These are phyloP conservation scores for Trichophyton simii DNA, from an alignment of 2,329 filamentous ascomycete genomes.

Conservation along the genomic window DNA sequence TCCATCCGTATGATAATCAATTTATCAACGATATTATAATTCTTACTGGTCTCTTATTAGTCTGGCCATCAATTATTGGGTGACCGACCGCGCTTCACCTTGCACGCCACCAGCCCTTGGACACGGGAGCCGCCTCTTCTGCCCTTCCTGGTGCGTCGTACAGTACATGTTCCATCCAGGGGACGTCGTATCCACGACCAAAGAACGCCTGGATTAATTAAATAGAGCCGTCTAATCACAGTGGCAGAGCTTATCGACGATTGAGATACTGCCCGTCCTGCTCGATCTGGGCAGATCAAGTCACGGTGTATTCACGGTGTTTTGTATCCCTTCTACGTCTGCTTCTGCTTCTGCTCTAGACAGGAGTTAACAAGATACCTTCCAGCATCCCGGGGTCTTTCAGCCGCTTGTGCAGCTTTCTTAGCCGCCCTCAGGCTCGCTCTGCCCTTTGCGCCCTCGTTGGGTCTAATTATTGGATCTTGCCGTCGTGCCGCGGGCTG, in stretches of 20 bases:
- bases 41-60: not conserved
- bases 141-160: not conserved
- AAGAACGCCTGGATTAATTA: not conserved
- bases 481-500: conserved; percentile 9
- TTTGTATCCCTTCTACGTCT: too few species aligned
- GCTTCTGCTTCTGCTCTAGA: too few species aligned
- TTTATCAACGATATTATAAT: not conserved
- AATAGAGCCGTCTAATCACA: not conserved
- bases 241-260: not conserved
- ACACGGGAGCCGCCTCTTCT: not conserved
- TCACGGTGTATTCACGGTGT: not conserved
- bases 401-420: not conserved
- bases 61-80: not conserved
- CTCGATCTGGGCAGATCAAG: not conserved
- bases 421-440: not conserved
- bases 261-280: not conserved
- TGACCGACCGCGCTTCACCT: not conserved
- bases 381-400: not conserved
- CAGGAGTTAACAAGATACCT: too few species aligned
- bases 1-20: not conserved
- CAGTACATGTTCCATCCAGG: not conserved
- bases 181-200: not conserved
- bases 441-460: not conserved
- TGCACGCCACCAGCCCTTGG: not conserved
- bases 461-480: conserved; percentile 1